Evolutionary conservation across 768 basidiomycete genomes (phyloP).

Genomic region (Auricularia sp.): DNA sequence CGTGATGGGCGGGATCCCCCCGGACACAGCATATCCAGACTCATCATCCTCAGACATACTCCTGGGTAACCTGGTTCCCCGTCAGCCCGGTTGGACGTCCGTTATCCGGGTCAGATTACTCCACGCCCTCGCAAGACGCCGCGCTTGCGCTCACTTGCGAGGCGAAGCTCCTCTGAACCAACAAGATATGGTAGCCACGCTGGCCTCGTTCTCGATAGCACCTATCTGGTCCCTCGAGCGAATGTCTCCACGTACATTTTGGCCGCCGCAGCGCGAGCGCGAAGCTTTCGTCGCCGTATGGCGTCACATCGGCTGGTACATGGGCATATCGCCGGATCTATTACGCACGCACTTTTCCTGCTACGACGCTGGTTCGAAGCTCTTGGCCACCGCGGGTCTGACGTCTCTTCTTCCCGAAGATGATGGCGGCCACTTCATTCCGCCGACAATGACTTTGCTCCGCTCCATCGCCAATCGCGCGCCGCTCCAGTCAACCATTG

Average conservation of each 20-base stretch:
- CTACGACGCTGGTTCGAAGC: neutral
- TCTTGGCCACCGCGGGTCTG: neutral
- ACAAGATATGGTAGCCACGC: constrained; percentile 16
- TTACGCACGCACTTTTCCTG: neutral
- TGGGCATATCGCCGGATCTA: neutral
- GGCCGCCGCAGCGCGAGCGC: neutral
- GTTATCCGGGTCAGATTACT: neutral
- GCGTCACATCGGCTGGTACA: neutral
- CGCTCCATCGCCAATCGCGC: neutral
- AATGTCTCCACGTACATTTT: neutral
- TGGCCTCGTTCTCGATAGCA: constrained; percentile 14
- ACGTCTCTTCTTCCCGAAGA: neutral
- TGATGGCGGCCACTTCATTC: neutral
- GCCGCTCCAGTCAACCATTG: neutral
- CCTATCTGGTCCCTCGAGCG: constrained; percentile 6
- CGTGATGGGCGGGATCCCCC: constrained; percentile 1
- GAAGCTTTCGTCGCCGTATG: neutral
- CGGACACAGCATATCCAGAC: neutral
- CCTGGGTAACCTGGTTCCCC: neutral
- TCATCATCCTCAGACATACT: neutral
- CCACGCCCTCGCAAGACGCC: neutral
- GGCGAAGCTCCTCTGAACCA: constrained; percentile 17
- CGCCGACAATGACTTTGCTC: neutral
- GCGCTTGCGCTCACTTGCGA: neutral
- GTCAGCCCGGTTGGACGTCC: neutral